Evolutionary conservation across 1,139 yeast species (phyloP).

Genomic region (Lodderomyces orthopsilosis): DNA sequence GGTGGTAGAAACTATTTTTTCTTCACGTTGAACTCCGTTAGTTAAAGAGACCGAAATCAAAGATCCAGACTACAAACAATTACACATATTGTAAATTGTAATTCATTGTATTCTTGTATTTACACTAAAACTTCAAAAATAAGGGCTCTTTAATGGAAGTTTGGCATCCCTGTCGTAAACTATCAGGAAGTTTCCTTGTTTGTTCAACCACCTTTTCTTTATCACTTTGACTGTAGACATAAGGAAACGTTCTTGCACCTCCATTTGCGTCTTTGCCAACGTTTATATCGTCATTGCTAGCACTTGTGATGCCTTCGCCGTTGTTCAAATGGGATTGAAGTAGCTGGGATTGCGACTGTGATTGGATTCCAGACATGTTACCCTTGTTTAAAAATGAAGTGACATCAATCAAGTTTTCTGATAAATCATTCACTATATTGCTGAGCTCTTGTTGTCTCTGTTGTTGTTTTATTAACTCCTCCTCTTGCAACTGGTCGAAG

Average conservation of each 20-base stretch:
- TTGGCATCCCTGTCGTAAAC: constrained; percentile 22
- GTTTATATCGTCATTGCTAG: neutral
- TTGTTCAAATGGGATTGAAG: constrained; percentile 1
- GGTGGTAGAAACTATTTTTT: neutral
- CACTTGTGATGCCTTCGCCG: constrained; percentile 13
- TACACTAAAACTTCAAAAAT: constrained; percentile 26
- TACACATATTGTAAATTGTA: neutral
- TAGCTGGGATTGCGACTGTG: neutral
- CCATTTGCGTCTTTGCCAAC: neutral
- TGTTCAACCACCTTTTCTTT: constrained; percentile 22
- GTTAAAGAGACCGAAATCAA: neutral
- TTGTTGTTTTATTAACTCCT: constrained; percentile 38
- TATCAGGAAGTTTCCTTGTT: constrained; percentile 19
- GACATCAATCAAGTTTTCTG: constrained; percentile 45
- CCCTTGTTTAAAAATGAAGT: constrained; percentile 32
- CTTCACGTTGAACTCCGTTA: neutral
- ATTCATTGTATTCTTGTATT: neutral
- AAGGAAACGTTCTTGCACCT: constrained; percentile 4
- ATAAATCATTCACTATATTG: constrained; percentile 41
- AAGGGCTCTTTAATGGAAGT: constrained; percentile 25
- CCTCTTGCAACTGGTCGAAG: constrained; percentile 40
- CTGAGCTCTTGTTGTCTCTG: constrained; percentile 44
- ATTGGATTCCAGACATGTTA: neutral
- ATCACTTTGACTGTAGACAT: constrained; percentile 19
- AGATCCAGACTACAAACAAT: neutral